A percentile compares a stretch with the other conserved stretches of the same genome.
These are phyloP conservation scores for Ceraceosorus guamensis DNA, from an alignment of 1,284 basidiomycete species.

Conservation along the genomic window DNA sequence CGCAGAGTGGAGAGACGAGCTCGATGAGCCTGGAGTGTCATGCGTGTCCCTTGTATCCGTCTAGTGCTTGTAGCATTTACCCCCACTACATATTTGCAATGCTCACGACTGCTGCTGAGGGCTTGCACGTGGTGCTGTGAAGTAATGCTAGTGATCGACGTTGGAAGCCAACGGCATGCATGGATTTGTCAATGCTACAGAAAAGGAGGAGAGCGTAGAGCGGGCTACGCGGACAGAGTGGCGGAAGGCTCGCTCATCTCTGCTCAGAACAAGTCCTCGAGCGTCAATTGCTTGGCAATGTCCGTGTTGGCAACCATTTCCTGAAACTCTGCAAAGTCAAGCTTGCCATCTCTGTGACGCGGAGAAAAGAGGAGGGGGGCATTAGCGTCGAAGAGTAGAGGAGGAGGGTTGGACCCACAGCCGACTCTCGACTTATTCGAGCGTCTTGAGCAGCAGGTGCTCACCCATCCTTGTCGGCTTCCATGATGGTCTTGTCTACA, in stretches of 20 bases:
- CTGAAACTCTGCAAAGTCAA: slow-evolving; percentile 93
- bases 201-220: too few relatives aligned
- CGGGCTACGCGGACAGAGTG: too few relatives aligned
- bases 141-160: too few relatives aligned
- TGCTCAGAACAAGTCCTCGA: slow-evolving; percentile 58
- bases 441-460: slow-evolving; percentile 12
- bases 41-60: too few relatives aligned
- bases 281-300: slow-evolving; percentile 96
- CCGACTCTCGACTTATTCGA: not conserved
- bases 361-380: not conserved
- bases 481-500: slow-evolving; percentile 99
- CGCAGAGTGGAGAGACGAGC: slow-evolving; percentile 30
- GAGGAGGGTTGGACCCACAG: not conserved
- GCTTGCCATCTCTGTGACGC: slow-evolving; percentile 71
- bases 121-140: too few relatives aligned
- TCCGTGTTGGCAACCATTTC: slow-evolving; percentile 97
- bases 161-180: too few relatives aligned
- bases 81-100: too few relatives aligned
- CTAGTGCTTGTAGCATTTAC: too few relatives aligned
- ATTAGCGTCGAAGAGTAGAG: not conserved
- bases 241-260: too few relatives aligned
- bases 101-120: too few relatives aligned
- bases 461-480: slow-evolving; percentile 85
- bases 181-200: too few relatives aligned
- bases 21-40: too few relatives aligned